Evolutionary conservation across 768 basidiomycete genomes (phyloP), one percentile per base, ranked within the genome.

Genomic region (Symmetrospora coprosmae): DNA sequence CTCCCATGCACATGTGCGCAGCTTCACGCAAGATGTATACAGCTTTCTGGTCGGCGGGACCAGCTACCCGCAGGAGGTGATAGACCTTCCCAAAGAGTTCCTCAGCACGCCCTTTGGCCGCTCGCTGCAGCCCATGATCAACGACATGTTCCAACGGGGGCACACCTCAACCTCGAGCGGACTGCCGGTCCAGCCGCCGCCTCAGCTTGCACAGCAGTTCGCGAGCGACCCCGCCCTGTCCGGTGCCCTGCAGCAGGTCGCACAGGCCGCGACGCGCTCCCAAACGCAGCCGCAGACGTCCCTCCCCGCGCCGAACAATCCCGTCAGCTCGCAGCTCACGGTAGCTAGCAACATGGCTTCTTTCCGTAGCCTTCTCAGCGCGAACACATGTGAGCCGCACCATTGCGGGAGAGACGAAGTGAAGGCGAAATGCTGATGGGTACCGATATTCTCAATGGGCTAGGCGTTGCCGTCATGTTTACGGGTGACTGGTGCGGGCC

Each of bases 311-410:
- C 8, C 6, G 4, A 34, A 11, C 19, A 13, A 28, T 25, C 30
- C 13, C 6, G 4, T 43, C 17, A 40, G n/a, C 23, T 56, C 19
- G 7, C 43, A 19, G 37, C 27, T 49, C 11, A 61, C 55, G n/a
- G 49, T 62, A 31, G 37, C 39, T 37, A 52, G 35, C 33, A 50
- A 40, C 49, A 86, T 87, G 83, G 63, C 77, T 85, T 2, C 87
- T 82, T 11, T 79, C 80, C 8, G 88, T 88, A 64, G 89, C 89
- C 72, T 79, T 91, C 23, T 84, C 87, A 0, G 90, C 87, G 0
- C 87, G 87, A 0, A 87, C 21, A 31, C 45, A 31, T 28, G 43
- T 28, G 4, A 19, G 28, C n/a, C n/a, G 16, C 39, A 16, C 61
- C 34, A 21, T 33, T 49, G 19, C 60, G 62, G 9, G 62, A 49